A percentile compares a stretch with the other conserved stretches of the same genome.
phyloP scores from a whole-genome alignment of 805 yeast species.

The Schwanniomyces yamadae region DNA sequence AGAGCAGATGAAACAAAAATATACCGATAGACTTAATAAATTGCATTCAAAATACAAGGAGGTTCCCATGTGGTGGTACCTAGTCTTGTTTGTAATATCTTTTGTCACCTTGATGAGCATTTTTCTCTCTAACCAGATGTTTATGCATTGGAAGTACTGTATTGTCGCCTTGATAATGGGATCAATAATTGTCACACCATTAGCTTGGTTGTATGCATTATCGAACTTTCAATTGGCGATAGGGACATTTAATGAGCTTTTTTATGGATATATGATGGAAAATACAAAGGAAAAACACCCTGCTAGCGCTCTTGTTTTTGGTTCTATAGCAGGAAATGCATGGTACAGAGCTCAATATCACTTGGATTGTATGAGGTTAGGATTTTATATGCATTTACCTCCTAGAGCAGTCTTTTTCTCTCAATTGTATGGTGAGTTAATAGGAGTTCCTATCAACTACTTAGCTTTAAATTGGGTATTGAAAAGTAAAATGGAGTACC shows the following conservation, averaged over 20 bases:
- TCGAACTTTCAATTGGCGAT: constrained; percentile 50
- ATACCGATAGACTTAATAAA: constrained; percentile 40
- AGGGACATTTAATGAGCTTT: constrained; percentile 47
- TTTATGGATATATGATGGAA: constrained; percentile 45
- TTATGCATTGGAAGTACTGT: constrained; percentile 40
- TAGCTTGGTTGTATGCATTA: constrained; percentile 49
- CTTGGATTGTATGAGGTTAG: constrained; percentile 36
- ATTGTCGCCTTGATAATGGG: constrained; percentile 44
- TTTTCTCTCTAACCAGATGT: constrained; percentile 27
- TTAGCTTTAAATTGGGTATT: constrained; percentile 45
- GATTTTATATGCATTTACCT: constrained; percentile 50
- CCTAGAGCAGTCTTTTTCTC: constrained; percentile 48
- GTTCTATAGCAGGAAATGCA: constrained; percentile 48
- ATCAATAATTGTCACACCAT: constrained; percentile 42
- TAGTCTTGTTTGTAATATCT: constrained; percentile 29
- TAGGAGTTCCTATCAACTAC: constrained; percentile 50
- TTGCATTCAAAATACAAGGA: constrained; percentile 37
- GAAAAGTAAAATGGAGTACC: constrained; percentile 29
- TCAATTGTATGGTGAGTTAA: constrained; percentile 47
- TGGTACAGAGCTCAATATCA: constrained; percentile 23
- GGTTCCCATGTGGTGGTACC: constrained; percentile 44
- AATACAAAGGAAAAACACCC: constrained; percentile 33
- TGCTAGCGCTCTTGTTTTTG: constrained; percentile 44
- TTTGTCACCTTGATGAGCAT: constrained; percentile 29
- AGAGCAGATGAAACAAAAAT: constrained; percentile 7